Conservation (phyloP, 1,284 basidiomycete species). For the Schizophyllum amplum region DNA sequence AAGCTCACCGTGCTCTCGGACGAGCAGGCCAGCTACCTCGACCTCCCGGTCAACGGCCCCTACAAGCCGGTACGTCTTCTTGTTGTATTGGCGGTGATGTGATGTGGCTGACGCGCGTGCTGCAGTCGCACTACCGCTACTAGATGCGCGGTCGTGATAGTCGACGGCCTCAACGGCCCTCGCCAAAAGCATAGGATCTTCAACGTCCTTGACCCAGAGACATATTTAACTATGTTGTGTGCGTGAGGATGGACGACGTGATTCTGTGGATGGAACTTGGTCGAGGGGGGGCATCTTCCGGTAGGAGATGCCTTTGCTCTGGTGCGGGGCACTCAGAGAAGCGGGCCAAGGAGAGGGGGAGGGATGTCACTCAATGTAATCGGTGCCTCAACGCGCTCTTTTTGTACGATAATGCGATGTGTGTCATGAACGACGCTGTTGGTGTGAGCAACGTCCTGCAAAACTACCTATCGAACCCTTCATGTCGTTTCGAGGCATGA, state of each 20-base stretch:
- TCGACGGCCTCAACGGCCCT: conserved; percentile 74
- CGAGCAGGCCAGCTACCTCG: conserved; percentile 87
- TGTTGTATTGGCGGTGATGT: too few species aligned
- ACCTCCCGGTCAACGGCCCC: conserved; percentile 83
- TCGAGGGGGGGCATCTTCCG: neutral
- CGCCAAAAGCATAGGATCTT: conserved; percentile 49
- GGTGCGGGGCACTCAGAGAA: neutral
- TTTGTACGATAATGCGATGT: neutral
- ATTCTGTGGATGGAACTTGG: neutral
- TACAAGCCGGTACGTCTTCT: too few species aligned
- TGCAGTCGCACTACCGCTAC: conserved; percentile 39
- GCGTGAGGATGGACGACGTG: neutral
- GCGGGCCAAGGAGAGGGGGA: neutral
- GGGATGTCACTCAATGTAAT: neutral
- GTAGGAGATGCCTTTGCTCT: neutral
- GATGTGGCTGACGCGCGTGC: too few species aligned
- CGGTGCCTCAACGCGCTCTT: neutral
- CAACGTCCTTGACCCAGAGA: conserved; percentile 38
- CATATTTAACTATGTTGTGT: neutral
- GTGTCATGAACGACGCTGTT: neutral
- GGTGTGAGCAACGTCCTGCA: too few species aligned
- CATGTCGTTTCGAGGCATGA: too few species aligned
- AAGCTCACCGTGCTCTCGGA: conserved; percentile 82
- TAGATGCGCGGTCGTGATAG: conserved; percentile 26
- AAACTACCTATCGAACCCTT: too few species aligned